Evolutionary conservation across 2,329 filamentous ascomycete species (phyloP), one percentile per base, ranked within the genome.

Genomic region (Hortaea sp.): DNA sequence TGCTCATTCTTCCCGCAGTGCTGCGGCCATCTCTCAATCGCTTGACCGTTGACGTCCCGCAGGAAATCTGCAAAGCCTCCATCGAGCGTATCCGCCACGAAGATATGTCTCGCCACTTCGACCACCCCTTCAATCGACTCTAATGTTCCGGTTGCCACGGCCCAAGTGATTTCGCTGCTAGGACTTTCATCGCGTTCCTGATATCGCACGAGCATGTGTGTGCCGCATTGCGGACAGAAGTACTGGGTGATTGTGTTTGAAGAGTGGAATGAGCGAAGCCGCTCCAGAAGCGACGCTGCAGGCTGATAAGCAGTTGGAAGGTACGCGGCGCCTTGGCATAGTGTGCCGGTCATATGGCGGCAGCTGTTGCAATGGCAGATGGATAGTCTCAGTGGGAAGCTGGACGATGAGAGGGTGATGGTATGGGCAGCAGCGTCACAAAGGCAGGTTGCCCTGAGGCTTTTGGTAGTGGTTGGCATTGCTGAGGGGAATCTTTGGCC

Each of bases 311-410:
- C 54, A 20, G 58, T 44, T 7, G 67, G 65, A 13, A 77, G 56
- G 7, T 57, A 53, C 27, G 71, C 62, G 46, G 71, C 69, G n/a
- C 69, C 69, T 13, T 55, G 45, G 45, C 63, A 70, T 6, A 76
- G 61, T 7, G 70, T 62, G 13, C 76, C 76, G 12, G 70, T 71
- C 29, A 66, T 64, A 40, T 65, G 64, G 11, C 75, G 69, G 57
- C 75, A 79, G 28, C 60, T 65, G 48, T 61, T 59, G 64, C 76
- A 79, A 54, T 78, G 72, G 58, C 76, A 79, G 50, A 78, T 61
- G 42, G 63, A 59, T 5, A 61, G 57, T 32, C 58, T 55, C 6
- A 71, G 46, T 1, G 69, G 70, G 5, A 72, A 57, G 4, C 51
- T 54, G 6, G 57, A 50, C 1, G 51, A 57, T 1, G 62, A 62